These are phyloP conservation scores for Melaleuca quinquenervia DNA, from an alignment of 345 rosid species.

Conservation along the genomic window DNA sequence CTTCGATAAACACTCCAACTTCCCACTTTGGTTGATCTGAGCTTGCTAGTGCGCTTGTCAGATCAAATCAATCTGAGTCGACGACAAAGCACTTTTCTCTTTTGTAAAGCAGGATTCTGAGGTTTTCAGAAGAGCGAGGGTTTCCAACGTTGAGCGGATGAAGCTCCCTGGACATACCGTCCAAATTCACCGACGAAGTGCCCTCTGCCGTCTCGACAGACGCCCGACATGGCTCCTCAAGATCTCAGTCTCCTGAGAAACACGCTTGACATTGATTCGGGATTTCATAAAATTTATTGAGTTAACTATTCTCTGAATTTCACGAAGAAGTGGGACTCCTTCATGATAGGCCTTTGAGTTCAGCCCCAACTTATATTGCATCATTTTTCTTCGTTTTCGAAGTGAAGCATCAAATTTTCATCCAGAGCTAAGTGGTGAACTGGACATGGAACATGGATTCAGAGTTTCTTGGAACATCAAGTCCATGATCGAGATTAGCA, in stretches of 20 bases:
- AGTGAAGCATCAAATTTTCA: not conserved
- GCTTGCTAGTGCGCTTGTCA: not conserved
- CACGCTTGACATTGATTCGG: rapidly evolving
- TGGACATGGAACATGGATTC: no score
- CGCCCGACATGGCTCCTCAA: not conserved
- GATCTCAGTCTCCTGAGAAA: not conserved
- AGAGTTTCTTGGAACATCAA: not conserved
- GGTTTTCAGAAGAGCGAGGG: not conserved
- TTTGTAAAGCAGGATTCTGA: not conserved
- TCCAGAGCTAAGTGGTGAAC: not conserved
- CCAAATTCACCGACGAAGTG: not conserved
- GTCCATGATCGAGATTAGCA: not conserved
- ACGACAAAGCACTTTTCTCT: not conserved
- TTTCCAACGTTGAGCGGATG: not conserved
- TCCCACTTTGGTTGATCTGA: not conserved
- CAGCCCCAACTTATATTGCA: not conserved
- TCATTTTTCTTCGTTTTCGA: not conserved
- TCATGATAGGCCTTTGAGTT: not conserved
- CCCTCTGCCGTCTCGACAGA: not conserved
- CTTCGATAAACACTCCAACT: not conserved
- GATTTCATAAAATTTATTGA: not conserved
- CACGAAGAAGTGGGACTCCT: not conserved
- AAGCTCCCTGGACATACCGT: not conserved
- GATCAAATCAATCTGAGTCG: not conserved
- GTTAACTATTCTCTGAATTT: not conserved